Conservation (phyloP, 169 alveolate genomes). For the Plasmodium yoelii region DNA sequence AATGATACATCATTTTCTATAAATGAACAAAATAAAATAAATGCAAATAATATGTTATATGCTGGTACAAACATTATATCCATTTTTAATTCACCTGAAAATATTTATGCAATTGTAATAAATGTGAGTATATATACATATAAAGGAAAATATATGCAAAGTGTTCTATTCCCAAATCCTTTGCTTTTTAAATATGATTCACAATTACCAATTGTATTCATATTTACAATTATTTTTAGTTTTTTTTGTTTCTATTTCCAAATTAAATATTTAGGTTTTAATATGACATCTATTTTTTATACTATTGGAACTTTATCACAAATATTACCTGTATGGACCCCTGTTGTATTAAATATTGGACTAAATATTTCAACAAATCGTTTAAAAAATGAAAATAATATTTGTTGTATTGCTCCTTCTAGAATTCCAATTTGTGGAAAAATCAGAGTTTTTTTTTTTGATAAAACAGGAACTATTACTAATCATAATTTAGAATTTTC, state of each 20-base stretch:
- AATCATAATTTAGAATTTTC: conserved; percentile 92
- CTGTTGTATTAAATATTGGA: conserved; percentile 94
- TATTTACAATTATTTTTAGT: conserved; percentile 80
- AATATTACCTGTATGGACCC: conserved; percentile 96
- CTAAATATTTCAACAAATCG: conserved; percentile 94
- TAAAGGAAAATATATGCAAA: conserved; percentile 94
- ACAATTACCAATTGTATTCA: conserved; percentile 85
- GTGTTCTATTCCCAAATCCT: conserved; percentile 93
- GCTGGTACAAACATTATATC: conserved; percentile 85
- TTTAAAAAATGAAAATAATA: conserved; percentile 87
- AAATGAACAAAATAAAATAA: background rate
- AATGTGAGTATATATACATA: conserved; percentile 93
- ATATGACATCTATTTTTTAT: conserved; percentile 88
- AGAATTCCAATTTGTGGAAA: conserved; percentile 97
- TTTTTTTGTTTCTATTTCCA: conserved; percentile 84
- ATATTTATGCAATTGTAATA: conserved; percentile 90
- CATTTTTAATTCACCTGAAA: conserved; percentile 80
- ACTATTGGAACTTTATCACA: conserved; percentile 88
- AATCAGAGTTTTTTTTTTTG: conserved; percentile 95
- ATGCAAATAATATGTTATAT: conserved; percentile 77
- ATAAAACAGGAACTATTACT: conserved; percentile 98
- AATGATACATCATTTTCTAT: background rate
- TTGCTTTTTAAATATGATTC: conserved; percentile 86
- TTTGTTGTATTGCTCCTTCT: conserved; percentile 96
- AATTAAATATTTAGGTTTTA: conserved; percentile 84